Evolutionary conservation across 257 asterid species (phyloP).

Genomic region (Phtheirospermum japonicum): DNA sequence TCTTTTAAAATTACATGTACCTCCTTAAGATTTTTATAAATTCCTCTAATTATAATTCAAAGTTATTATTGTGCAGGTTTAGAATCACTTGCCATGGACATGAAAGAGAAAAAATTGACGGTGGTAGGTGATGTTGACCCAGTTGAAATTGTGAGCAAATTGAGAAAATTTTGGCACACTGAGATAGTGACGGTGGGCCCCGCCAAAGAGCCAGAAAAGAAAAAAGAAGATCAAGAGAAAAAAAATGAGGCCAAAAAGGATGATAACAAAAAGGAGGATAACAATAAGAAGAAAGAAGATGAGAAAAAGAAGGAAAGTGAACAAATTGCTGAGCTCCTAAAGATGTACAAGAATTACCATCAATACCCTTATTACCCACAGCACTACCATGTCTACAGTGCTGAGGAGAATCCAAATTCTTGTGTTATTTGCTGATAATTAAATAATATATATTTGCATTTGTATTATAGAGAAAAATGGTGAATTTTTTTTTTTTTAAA

Average conservation of each 20-base stretch:
- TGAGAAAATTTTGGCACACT: constrained; percentile 44
- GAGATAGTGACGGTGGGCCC: constrained; percentile 54
- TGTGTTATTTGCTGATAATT: constrained; percentile 36
- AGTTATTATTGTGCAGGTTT: constrained; percentile 37
- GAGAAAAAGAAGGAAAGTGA: constrained; percentile 30
- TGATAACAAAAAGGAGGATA: constrained; percentile 26
- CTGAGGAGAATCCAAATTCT: constrained; percentile 51
- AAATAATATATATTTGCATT: background rate
- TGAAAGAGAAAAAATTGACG: constrained; percentile 51
- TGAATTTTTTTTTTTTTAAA: no score
- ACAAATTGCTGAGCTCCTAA: constrained; percentile 32
- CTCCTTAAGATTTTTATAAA: no score
- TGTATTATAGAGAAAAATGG: no score
- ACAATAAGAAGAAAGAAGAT: constrained; percentile 21
- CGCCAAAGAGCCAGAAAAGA: constrained; percentile 50
- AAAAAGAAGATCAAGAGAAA: constrained; percentile 30
- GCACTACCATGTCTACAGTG: constrained; percentile 33
- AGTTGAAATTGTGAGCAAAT: constrained; percentile 40
- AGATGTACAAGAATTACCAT: constrained; percentile 25
- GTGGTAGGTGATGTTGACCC: constrained; percentile 56
- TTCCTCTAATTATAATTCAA: background rate
- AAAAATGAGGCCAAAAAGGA: no score
- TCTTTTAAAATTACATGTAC: no score
- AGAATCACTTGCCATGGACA: constrained; percentile 49
- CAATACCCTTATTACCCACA: constrained; percentile 35